Percentiles rank a stretch among this genome's conserved stretches.
Evolutionary conservation across 192 early-diverging fungal species (phyloP).

Genomic region (Glomus cerebriforme): DNA sequence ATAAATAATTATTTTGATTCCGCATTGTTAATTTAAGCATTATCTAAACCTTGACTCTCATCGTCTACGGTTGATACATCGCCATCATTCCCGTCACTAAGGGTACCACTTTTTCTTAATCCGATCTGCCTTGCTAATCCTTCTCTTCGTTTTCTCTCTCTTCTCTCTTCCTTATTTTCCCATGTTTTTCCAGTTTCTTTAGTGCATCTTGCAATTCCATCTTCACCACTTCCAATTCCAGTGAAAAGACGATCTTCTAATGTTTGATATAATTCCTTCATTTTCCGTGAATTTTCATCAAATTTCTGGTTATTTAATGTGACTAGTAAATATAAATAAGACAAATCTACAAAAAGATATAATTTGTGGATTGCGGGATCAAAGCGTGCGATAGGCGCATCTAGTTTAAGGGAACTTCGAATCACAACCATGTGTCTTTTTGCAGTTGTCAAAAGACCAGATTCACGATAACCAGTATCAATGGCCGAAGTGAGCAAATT

Average conservation of each 20-base stretch:
- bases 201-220: background rate
- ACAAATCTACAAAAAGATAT: constrained; percentile 44
- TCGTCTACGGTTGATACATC: constrained; percentile 21
- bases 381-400: constrained; percentile 55
- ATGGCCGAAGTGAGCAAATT: constrained; percentile 46
- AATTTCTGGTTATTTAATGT: constrained; percentile 54
- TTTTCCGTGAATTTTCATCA: constrained; percentile 36
- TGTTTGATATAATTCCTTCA: constrained; percentile 28
- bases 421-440: constrained; percentile 58
- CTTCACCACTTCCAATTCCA: constrained; percentile 7
- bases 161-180: constrained; percentile 19
- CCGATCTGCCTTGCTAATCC: constrained; percentile 18
- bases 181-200: constrained; percentile 1
- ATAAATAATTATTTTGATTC: background rate
- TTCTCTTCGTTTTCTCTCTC: constrained; percentile 24
- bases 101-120: constrained; percentile 1
- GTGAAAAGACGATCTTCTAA: constrained; percentile 23
- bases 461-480: constrained; percentile 54
- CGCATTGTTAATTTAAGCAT: background rate
- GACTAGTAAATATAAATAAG: constrained; percentile 44
- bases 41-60: constrained; percentile 22
- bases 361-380: constrained; percentile 37
- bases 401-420: constrained; percentile 52
- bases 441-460: constrained; percentile 49
- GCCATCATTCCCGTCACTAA: constrained; percentile 23